Conservation (phyloP, 2,329 filamentous ascomycete genomes). For the Colletotrichum falcatum region DNA sequence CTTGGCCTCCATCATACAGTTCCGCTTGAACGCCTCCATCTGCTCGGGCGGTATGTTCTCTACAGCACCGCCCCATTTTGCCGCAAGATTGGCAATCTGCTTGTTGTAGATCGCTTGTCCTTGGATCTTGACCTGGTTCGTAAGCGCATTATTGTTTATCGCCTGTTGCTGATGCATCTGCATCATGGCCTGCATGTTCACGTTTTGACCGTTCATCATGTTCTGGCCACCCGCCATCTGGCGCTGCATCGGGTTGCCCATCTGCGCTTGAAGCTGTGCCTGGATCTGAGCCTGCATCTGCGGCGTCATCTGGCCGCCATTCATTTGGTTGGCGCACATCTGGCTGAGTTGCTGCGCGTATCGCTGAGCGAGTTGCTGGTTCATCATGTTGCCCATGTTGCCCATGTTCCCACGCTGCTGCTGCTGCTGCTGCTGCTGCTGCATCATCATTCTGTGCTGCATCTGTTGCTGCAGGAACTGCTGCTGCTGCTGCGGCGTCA, state of each 20-base stretch:
- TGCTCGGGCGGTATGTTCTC: constrained; percentile 61
- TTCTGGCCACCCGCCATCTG: constrained; percentile 52
- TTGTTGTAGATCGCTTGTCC: constrained; percentile 54
- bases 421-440: constrained; percentile 50
- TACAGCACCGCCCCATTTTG: constrained; percentile 54
- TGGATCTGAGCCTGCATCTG: constrained; percentile 54
- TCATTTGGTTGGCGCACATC: constrained; percentile 52
- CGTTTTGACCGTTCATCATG: constrained; percentile 56
- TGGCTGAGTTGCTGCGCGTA: constrained; percentile 58
- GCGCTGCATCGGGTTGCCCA: constrained; percentile 54
- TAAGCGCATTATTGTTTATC: constrained; percentile 46
- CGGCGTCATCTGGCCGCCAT: constrained; percentile 49
- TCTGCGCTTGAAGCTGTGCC: constrained; percentile 47
- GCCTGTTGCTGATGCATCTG: constrained; percentile 53
- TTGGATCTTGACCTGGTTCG: constrained; percentile 50
- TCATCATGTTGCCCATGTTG: constrained; percentile 55
- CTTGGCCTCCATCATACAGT: constrained; percentile 55
- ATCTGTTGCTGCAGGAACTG: constrained; percentile 44
- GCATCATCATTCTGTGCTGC: constrained; percentile 40
- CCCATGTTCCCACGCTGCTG: constrained; percentile 49
- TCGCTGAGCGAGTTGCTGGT: constrained; percentile 57
- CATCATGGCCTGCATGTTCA: constrained; percentile 55
- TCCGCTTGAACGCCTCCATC: constrained; percentile 58
- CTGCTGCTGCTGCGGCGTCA: constrained; percentile 39
- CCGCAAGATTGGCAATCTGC: constrained; percentile 50